These are phyloP conservation scores for Lyophyllum atratum DNA, from an alignment of 768 basidiomycete genomes.

Conservation along the genomic window DNA sequence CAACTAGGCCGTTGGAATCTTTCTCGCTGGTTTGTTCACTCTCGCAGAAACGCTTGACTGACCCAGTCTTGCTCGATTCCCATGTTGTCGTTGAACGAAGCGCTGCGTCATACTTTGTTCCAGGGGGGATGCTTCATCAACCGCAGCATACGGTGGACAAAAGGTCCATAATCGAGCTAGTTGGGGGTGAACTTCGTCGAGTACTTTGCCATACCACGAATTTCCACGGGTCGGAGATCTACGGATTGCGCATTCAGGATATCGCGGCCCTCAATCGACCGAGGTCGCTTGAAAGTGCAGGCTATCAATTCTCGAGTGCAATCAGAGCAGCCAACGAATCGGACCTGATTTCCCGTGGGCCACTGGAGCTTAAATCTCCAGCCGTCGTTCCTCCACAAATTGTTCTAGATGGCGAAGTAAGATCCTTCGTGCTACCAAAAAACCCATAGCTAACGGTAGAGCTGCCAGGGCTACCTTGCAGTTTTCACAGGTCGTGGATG, in stretches of 20 bases:
- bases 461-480: conserved; percentile 23
- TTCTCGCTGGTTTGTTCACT: conserved; percentile 19
- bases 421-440: neutral
- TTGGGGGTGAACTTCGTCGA: neutral
- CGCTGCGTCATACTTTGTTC: conserved; percentile 15
- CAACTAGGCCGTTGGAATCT: conserved; percentile 19
- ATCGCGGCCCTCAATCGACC: conserved; percentile 12
- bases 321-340: conserved; percentile 24
- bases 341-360: conserved; percentile 22
- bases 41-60: conserved; percentile 22
- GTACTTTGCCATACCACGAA: conserved; percentile 6
- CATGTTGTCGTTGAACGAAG: conserved; percentile 19
- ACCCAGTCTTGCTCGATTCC: conserved; percentile 21
- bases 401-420: conserved; percentile 26
- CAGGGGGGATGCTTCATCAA: conserved; percentile 20
- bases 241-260: conserved; percentile 12
- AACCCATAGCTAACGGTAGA: neutral
- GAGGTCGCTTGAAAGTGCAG: conserved; percentile 18
- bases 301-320: conserved; percentile 18
- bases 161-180: neutral
- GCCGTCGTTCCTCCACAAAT: conserved; percentile 25
- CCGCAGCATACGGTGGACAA: conserved; percentile 1
- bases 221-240: conserved; percentile 7
- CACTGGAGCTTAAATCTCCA: conserved; percentile 28
- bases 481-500: conserved; percentile 31